Evolutionary conservation across 352 stramenopile species (phyloP).

Genomic region (Phytopythium delawarense): DNA sequence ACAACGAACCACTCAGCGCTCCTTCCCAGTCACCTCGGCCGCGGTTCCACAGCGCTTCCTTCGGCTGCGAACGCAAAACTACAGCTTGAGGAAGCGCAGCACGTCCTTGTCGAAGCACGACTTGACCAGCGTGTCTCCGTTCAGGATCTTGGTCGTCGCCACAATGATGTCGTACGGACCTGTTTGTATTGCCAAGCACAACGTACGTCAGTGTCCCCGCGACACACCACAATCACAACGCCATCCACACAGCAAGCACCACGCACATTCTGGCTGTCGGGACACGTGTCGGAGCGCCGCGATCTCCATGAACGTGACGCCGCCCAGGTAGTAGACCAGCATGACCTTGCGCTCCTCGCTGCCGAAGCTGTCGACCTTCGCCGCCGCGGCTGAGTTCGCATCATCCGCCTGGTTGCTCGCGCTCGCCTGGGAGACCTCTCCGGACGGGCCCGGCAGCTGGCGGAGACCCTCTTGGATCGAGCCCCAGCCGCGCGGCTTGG

Average conservation of each 20-base stretch:
- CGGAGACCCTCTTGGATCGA: slow-evolving; percentile 80
- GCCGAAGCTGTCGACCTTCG: slow-evolving; percentile 70
- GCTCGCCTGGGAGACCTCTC: slow-evolving; percentile 65
- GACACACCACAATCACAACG: background rate
- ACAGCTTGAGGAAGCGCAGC: slow-evolving; percentile 68
- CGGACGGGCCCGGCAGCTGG: slow-evolving; percentile 72
- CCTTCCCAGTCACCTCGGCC: background rate
- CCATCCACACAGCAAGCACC: background rate
- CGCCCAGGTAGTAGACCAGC: slow-evolving; percentile 95
- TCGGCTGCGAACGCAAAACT: background rate
- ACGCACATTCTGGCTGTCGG: slow-evolving; percentile 88
- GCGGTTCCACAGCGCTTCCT: background rate
- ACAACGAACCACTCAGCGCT: slow-evolving; percentile 1
- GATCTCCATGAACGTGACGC: slow-evolving; percentile 97
- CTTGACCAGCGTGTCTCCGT: slow-evolving; percentile 82
- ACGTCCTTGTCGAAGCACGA: slow-evolving; percentile 86
- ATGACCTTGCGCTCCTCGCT: slow-evolving; percentile 89
- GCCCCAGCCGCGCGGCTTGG: slow-evolving; percentile 73
- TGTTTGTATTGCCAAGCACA: slow-evolving; percentile 17
- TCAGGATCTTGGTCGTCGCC: slow-evolving; percentile 92
- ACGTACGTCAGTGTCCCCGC: slow-evolving; percentile 6
- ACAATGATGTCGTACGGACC: slow-evolving; percentile 91
- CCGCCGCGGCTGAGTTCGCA: slow-evolving; percentile 17
- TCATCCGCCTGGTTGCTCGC: slow-evolving; percentile 38
- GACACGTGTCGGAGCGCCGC: slow-evolving; percentile 94